Conservation (phyloP, 75 land plant genomes). For the Pinus tabuliformis region DNA sequence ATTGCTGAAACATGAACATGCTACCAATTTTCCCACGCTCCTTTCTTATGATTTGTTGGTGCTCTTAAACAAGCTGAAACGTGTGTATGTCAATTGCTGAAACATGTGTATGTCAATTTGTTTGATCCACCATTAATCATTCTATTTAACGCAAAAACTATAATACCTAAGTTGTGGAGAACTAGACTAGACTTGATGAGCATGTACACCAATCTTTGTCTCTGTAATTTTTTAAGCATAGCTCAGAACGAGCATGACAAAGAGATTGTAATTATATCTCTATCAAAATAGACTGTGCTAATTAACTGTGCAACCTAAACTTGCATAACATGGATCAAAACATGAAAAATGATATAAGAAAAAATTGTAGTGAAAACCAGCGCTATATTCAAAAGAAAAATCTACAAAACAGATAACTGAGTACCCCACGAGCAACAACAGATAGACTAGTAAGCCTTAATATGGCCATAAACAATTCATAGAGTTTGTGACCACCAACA, state of each 20-base stretch:
- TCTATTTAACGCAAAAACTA: conserved; percentile 74
- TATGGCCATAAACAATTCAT: conserved; percentile 63
- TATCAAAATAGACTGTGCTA: conserved; percentile 39
- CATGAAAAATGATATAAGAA: not conserved
- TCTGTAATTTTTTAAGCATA: conserved; percentile 35
- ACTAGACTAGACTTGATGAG: too few relatives aligned
- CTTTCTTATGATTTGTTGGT: not conserved
- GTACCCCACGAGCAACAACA: conserved; percentile 41
- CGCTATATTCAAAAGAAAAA: conserved; percentile 5
- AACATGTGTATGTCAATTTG: conserved; percentile 17
- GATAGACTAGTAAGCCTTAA: conserved; percentile 82
- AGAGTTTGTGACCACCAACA: conserved; percentile 54
- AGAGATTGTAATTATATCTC: conserved; percentile 61
- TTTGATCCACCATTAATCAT: conserved; percentile 82
- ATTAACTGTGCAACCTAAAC: conserved; percentile 23
- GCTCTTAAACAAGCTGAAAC: conserved; percentile 35
- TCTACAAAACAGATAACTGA: not conserved
- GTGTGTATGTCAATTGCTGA: too few relatives aligned
- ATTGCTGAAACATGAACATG: too few relatives aligned
- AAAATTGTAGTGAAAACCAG: not conserved
- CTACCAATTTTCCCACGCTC: not conserved
- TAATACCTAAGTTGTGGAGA: too few relatives aligned
- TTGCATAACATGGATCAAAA: conserved; percentile 2
- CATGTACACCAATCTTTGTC: conserved; percentile 49
- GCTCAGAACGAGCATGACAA: conserved; percentile 47